Evolutionary conservation across 495 filamentous ascomycete genomes (phyloP).

Genomic region (Penicillium psychrofluorescens): DNA sequence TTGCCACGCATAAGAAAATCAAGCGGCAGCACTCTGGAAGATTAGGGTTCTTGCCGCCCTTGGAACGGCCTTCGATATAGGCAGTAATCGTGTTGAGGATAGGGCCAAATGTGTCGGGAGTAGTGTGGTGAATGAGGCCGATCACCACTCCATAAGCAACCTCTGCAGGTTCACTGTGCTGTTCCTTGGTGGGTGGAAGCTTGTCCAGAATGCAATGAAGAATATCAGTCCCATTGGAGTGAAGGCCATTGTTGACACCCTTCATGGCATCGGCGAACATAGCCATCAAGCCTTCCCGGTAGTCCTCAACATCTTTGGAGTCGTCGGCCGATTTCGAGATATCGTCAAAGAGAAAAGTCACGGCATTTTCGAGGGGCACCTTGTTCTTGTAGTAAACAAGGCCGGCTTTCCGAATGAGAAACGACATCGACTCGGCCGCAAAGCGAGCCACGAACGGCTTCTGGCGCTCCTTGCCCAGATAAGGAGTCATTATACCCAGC

Average conservation of each 20-base stretch:
- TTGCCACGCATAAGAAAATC: constrained; percentile 61
- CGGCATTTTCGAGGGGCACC: constrained; percentile 55
- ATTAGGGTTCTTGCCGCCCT: constrained; percentile 27
- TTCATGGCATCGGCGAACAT: constrained; percentile 86
- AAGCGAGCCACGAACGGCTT: constrained; percentile 83
- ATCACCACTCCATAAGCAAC: constrained; percentile 68
- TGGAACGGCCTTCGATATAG: constrained; percentile 31
- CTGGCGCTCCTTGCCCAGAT: constrained; percentile 76
- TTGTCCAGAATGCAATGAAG: constrained; percentile 53
- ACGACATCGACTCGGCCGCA: constrained; percentile 90
- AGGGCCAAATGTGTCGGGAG: constrained; percentile 53
- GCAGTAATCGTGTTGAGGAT: constrained; percentile 52
- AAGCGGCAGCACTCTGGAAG: constrained; percentile 50
- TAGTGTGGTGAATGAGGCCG: constrained; percentile 75
- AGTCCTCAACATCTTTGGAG: constrained; percentile 44
- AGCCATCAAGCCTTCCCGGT: constrained; percentile 81
- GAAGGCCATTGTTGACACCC: constrained; percentile 67
- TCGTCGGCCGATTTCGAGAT: constrained; percentile 45
- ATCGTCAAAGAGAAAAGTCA: constrained; percentile 63
- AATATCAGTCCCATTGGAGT: constrained; percentile 72
- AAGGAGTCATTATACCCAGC: constrained; percentile 72
- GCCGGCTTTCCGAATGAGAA: constrained; percentile 82
- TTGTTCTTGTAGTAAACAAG: constrained; percentile 64
- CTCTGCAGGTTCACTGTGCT: constrained; percentile 41
- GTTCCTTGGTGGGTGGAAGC: constrained; percentile 42